These are phyloP conservation scores for Sugiyamaella mastotermitis DNA, from an alignment of 805 yeast species.

Conservation along the genomic window DNA sequence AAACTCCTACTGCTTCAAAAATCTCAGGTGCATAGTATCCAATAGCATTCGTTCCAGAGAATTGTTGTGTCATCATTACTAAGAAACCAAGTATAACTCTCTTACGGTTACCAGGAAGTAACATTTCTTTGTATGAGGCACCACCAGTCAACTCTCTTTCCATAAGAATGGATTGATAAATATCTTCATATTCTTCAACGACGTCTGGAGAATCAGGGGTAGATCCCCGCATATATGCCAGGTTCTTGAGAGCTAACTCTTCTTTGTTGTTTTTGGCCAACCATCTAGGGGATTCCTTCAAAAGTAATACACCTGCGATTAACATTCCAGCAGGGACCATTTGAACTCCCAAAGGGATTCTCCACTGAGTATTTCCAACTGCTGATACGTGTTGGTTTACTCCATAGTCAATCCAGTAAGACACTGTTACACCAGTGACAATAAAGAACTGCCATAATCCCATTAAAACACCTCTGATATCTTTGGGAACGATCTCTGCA, in stretches of 20 bases:
- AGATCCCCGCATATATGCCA: slow-evolving; percentile 34
- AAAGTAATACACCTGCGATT: slow-evolving; percentile 35
- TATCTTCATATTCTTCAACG: slow-evolving; percentile 49
- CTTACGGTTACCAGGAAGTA: slow-evolving; percentile 41
- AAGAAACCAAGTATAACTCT: slow-evolving; percentile 47
- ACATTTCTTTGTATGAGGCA: slow-evolving; percentile 43
- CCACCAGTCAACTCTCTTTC: slow-evolving; percentile 44
- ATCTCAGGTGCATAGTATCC: slow-evolving; percentile 54
- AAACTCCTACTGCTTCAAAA: slow-evolving; percentile 58
- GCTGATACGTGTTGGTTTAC: slow-evolving; percentile 39
- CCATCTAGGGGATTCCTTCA: slow-evolving; percentile 41
- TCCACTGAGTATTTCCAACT: slow-evolving; percentile 45
- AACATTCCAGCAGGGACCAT: slow-evolving; percentile 46
- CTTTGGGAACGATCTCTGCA: slow-evolving; percentile 37
- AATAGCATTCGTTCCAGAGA: slow-evolving; percentile 20
- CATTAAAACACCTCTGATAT: slow-evolving; percentile 30
- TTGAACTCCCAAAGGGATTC: slow-evolving; percentile 57
- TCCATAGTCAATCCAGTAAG: slow-evolving; percentile 45
- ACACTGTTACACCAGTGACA: slow-evolving; percentile 27
- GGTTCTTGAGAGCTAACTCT: slow-evolving; percentile 36
- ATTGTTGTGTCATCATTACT: slow-evolving; percentile 37
- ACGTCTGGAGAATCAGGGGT: slow-evolving; percentile 36
- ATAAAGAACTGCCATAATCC: slow-evolving; percentile 27
- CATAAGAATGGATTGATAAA: slow-evolving; percentile 47
- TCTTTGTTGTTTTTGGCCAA: slow-evolving; percentile 44